Evolutionary conservation across 805 yeast species (phyloP).

Genomic region (Kodamaea sagamina): DNA sequence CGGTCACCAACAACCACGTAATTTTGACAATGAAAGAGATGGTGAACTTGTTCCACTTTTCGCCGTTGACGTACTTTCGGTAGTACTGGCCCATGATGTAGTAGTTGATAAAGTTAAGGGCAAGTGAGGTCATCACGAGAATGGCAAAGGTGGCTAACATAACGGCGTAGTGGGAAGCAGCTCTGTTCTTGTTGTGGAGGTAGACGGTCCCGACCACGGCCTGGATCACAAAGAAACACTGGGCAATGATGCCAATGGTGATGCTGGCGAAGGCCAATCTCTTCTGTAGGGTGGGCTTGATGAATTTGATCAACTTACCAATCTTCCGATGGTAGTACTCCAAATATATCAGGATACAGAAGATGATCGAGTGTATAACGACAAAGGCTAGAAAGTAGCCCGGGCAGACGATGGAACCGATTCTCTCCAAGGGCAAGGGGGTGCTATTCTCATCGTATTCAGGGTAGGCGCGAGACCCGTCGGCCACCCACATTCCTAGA

Average conservation of each 20-base stretch:
- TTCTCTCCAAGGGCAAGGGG: slow-evolving; percentile 29
- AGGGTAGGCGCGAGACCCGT: slow-evolving; percentile 24
- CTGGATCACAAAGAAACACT: slow-evolving; percentile 24
- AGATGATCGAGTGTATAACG: slow-evolving; percentile 25
- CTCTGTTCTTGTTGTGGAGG: slow-evolving; percentile 18
- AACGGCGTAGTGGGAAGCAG: slow-evolving; percentile 25
- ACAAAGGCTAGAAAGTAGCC: slow-evolving; percentile 25
- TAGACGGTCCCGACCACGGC: slow-evolving; percentile 21
- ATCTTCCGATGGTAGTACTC: slow-evolving; percentile 31
- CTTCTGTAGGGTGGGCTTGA: slow-evolving; percentile 25
- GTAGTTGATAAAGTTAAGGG: slow-evolving; percentile 29
- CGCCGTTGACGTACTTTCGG: slow-evolving; percentile 30
- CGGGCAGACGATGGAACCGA: slow-evolving; percentile 26
- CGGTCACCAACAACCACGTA: slow-evolving; percentile 26
- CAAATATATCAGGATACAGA: slow-evolving; percentile 25
- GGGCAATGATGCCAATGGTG: slow-evolving; percentile 25
- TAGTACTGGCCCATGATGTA: slow-evolving; percentile 33
- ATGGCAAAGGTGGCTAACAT: slow-evolving; percentile 27
- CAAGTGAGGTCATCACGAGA: slow-evolving; percentile 27
- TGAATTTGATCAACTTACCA: slow-evolving; percentile 31
- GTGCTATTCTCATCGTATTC: slow-evolving; percentile 22
- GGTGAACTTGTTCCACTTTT: slow-evolving; percentile 31
- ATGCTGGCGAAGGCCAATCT: slow-evolving; percentile 28
- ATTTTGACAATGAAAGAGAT: slow-evolving; percentile 28
- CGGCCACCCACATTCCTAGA: slow-evolving; percentile 23